Evolutionary conservation across 495 filamentous ascomycete species (phyloP).

Genomic region (Tuber aestivum): DNA sequence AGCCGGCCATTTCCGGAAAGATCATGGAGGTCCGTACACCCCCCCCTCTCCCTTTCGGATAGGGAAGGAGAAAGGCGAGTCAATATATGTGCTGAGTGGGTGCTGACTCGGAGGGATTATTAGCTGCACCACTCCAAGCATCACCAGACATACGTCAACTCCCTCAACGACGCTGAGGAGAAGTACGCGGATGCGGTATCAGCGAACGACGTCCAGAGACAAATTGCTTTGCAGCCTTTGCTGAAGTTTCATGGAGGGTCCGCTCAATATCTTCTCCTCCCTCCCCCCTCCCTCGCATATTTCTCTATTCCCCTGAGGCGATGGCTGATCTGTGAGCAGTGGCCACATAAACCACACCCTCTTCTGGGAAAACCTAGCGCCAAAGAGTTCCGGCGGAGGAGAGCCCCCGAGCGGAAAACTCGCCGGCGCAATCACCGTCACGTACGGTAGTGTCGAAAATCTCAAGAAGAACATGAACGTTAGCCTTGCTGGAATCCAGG

Average conservation of each 20-base stretch:
- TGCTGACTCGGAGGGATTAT: slow-evolving; percentile 51
- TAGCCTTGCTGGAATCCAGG: slow-evolving; percentile 81
- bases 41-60: neutral
- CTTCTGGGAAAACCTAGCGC: slow-evolving; percentile 97
- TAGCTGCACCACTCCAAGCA: slow-evolving; percentile 69
- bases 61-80: neutral
- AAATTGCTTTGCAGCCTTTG: slow-evolving; percentile 74
- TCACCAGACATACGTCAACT: slow-evolving; percentile 73
- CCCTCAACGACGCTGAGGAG: slow-evolving; percentile 59
- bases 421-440: slow-evolving; percentile 63
- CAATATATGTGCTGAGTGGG: neutral
- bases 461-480: slow-evolving; percentile 81
- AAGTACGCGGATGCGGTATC: slow-evolving; percentile 56
- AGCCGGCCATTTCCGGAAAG: slow-evolving; percentile 88
- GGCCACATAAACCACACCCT: slow-evolving; percentile 91
- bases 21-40: slow-evolving; percentile 73
- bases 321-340: slow-evolving; percentile 40
- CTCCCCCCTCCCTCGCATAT: neutral
- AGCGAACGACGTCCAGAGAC: slow-evolving; percentile 56
- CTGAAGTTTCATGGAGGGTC: slow-evolving; percentile 90
- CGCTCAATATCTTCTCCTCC: neutral
- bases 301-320: neutral
- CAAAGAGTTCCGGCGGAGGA: slow-evolving; percentile 64
- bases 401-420: slow-evolving; percentile 59
- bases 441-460: slow-evolving; percentile 67